These are phyloP conservation scores for Verticillium nubilum DNA, from an alignment of 2,329 filamentous ascomycete genomes.

Conservation along the genomic window DNA sequence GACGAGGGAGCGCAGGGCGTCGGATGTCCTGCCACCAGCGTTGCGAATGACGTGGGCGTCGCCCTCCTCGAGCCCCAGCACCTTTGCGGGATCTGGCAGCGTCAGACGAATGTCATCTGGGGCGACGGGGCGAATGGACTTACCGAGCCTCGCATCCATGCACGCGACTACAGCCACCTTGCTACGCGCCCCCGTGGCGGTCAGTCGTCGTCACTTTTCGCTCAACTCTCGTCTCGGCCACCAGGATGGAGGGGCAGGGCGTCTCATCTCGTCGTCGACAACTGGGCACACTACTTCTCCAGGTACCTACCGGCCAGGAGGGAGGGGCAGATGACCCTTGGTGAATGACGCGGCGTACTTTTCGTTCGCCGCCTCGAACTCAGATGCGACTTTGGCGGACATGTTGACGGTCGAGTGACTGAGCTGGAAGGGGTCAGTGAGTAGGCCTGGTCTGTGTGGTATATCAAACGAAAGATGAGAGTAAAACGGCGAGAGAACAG, in stretches of 20 bases:
- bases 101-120: too few relatives aligned
- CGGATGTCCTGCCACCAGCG: slow-evolving; percentile 49
- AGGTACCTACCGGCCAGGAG: slow-evolving; percentile 35
- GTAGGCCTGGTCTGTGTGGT: not conserved
- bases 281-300: not conserved
- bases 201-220: not conserved
- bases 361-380: slow-evolving; percentile 29
- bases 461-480: too few relatives aligned
- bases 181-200: not conserved
- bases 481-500: too few relatives aligned
- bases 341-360: slow-evolving; percentile 62
- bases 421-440: not conserved
- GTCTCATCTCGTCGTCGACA: too few relatives aligned
- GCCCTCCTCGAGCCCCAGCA: slow-evolving; percentile 58
- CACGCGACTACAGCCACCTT: slow-evolving; percentile 45
- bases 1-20: slow-evolving; percentile 57
- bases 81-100: slow-evolving; percentile 48
- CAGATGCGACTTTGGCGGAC: slow-evolving; percentile 9
- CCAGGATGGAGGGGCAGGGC: too few relatives aligned
- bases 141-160: slow-evolving; percentile 58
- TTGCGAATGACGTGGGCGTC: slow-evolving; percentile 65
- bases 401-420: not conserved
- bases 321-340: slow-evolving; percentile 62
- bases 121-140: too few relatives aligned
- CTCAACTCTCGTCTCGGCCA: too few relatives aligned